A percentile compares a stretch with the other conserved stretches of the same genome.
These are phyloP conservation scores for Amaranthus cruentus DNA, from an alignment of 148 eudicot genomes.

Conservation along the genomic window DNA sequence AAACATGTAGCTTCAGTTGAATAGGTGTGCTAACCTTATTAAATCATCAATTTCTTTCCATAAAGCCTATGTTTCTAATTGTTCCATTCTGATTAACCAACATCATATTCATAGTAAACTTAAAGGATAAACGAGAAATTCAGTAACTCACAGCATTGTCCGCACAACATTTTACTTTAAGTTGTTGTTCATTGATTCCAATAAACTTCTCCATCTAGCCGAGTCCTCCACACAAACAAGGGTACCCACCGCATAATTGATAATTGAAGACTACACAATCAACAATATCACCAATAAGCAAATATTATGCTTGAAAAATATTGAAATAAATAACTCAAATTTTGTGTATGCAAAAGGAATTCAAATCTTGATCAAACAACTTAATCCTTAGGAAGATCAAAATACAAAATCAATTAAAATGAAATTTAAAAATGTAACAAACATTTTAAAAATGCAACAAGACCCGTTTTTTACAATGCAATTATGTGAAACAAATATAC, in stretches of 20 bases:
- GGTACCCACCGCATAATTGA: conserved; percentile 58
- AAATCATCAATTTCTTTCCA: too few species aligned
- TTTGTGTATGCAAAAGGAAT: too few species aligned
- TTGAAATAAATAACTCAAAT: not conserved
- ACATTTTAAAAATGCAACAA: too few species aligned
- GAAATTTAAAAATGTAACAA: not conserved
- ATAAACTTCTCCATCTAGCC: conserved; percentile 89
- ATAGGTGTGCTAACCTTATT: too few species aligned
- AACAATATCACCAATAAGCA: not conserved
- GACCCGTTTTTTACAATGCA: too few species aligned
- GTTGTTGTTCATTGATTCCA: conserved; percentile 58
- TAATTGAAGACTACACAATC: conserved; percentile 40
- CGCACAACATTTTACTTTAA: conserved; percentile 42
- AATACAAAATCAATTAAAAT: not conserved
- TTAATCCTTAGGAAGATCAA: not conserved
- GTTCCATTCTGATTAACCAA: not conserved
- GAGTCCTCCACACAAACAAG: conserved; percentile 95
- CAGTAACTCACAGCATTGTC: conserved; percentile 42
- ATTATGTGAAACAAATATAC: too few species aligned
- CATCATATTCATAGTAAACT: not conserved
- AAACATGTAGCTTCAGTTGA: too few species aligned
- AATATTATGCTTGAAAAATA: not conserved
- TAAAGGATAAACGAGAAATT: not conserved
- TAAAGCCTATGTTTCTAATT: not conserved
- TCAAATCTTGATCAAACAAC: not conserved